These are phyloP conservation scores for Paraconiothyrium brasiliense DNA, from an alignment of 2,329 filamentous ascomycete species.

Conservation along the genomic window DNA sequence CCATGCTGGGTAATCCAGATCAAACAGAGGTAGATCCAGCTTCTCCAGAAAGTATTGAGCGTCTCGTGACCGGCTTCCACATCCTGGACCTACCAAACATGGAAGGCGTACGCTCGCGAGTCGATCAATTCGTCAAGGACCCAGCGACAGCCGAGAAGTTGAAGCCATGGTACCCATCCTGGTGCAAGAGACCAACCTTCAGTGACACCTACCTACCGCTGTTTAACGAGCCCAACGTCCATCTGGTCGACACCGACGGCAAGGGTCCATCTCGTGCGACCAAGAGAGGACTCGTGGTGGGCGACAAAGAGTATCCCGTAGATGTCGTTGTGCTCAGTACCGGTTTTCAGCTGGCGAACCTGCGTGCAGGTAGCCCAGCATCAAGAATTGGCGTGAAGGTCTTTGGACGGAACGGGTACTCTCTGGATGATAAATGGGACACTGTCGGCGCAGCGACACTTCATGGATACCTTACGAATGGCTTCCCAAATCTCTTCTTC, in stretches of 20 bases:
- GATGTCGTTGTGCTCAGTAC: slow-evolving; percentile 58
- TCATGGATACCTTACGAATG: slow-evolving; percentile 7
- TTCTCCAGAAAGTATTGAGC: slow-evolving; percentile 1
- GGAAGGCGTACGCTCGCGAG: slow-evolving; percentile 8
- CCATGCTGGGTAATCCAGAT: slow-evolving; percentile 6
- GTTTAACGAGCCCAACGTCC: slow-evolving; percentile 68
- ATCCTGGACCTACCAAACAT: slow-evolving; percentile 8
- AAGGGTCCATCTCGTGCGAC: slow-evolving; percentile 61
- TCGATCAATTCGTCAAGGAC: slow-evolving; percentile 58
- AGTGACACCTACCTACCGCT: slow-evolving; percentile 65
- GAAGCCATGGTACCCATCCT: slow-evolving; percentile 67
- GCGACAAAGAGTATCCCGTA: slow-evolving; percentile 57
- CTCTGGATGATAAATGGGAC: slow-evolving; percentile 11
- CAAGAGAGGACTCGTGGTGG: slow-evolving; percentile 55
- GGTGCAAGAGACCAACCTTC: slow-evolving; percentile 71
- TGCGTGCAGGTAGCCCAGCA: slow-evolving; percentile 1
- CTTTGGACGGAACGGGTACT: neutral
- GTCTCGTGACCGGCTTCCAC: neutral
- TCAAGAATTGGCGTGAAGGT: slow-evolving; percentile 2
- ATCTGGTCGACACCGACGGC: slow-evolving; percentile 67
- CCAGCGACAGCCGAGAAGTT: slow-evolving; percentile 59
- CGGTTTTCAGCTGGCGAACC: slow-evolving; percentile 45
- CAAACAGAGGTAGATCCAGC: neutral
- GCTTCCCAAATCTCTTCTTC: slow-evolving; percentile 17
- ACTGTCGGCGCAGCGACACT: slow-evolving; percentile 8